Base-by-base conservation (phyloP, 306 rosid genomes). In the Cercis canadensis region DNA sequence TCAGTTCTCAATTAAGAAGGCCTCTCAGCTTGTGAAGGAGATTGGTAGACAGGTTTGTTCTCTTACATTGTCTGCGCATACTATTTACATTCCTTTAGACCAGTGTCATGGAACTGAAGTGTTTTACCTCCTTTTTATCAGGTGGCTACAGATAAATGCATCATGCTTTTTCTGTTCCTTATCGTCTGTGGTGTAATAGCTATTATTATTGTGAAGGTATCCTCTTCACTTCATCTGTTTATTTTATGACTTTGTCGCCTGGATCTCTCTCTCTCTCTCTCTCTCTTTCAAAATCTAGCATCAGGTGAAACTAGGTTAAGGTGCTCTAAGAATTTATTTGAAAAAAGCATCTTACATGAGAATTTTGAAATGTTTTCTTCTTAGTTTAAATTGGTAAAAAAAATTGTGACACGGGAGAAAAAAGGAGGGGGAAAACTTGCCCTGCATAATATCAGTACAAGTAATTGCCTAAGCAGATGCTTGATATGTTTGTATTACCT, bases 131-230 rank as follows among this genome's bases (percentile, higher is more conserved):
- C 4, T 67, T 3, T 67, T 50, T 66, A 54, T 46, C 90, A 94
- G 98, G 97, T 95, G 69, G 99, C 99, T 72, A 95, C 99, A 13
- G 99, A 95, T 67, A 95, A 91, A 84, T 95, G 99, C 87, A 95
- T 95, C 87, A 95, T 95, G 99, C 83, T 87, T 66, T 91, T 95
- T 67, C 88, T 95, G 69, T 67, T 91, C 75, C 96, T 95, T 36
- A 85, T 95, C 31, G 97, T 95, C 77, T 81, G 88, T 49, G 97
- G 99, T 73, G 99, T 95, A 34, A 77, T 95, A 72, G 99, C 97
- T 73, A 95, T 91, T 65, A 95, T 95, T 76, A 69, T 95, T 53
- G 99, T 95, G 47, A 95, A 95, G 99, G 99, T 95, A 91, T 51
- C 59, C 16, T 44, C 49, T 72, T 58, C 34, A 76, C 45, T 43